Evolutionary conservation across 306 rosid species (phyloP).

Genomic region (Rubus idaeus): DNA sequence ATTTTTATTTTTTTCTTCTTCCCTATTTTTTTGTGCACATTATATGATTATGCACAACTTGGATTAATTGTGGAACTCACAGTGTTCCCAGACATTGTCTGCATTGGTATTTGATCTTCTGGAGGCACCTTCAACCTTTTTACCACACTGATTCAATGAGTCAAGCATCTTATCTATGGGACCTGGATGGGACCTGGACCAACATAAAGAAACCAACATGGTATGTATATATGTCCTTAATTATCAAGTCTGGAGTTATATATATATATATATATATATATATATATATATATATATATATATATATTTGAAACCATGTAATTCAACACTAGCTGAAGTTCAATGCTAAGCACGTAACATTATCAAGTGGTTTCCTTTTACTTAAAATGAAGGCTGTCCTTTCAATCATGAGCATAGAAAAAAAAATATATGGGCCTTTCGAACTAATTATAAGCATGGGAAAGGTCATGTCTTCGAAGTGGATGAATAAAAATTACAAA

Average conservation of each 20-base stretch:
- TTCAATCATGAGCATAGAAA: not conserved
- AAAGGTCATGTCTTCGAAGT: constrained; percentile 5
- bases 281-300: too few species aligned
- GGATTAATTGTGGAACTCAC: too few species aligned
- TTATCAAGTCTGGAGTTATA: not conserved
- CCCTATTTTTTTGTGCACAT: too few species aligned
- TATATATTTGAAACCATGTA: not conserved
- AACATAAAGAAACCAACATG: not conserved
- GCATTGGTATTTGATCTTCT: constrained; percentile 59
- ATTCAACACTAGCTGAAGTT: not conserved
- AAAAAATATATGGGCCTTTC: not conserved
- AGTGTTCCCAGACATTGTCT: constrained; percentile 61
- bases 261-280: too few species aligned
- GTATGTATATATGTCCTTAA: too few species aligned
- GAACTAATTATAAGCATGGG: not conserved
- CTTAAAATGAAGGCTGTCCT: not conserved
- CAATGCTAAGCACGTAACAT: not conserved
- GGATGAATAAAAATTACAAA: not conserved
- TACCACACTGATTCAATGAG: constrained; percentile 44
- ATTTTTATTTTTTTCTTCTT: too few species aligned
- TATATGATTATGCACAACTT: too few species aligned
- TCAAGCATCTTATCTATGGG: constrained; percentile 35
- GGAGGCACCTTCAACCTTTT: constrained; percentile 51
- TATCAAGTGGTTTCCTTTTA: not conserved
- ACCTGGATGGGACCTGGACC: too few species aligned